Evolutionary conservation across 2,329 filamentous ascomycete species (phyloP).

Genomic region (Cladobotryum mycophilum): DNA sequence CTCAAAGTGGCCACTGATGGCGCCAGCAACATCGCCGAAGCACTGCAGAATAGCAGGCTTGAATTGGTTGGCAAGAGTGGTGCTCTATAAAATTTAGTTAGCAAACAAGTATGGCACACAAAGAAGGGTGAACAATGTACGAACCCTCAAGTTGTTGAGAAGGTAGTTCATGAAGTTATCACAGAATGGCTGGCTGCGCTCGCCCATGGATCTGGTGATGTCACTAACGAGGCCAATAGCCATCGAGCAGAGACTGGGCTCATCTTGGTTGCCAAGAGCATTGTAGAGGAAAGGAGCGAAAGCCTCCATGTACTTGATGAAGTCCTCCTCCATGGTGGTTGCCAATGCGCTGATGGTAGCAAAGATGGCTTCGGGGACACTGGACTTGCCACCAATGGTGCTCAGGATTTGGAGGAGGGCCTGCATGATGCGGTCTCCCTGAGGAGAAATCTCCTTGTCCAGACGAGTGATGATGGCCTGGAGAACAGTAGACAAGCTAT

Average conservation of each 20-base stretch:
- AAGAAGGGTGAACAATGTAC: conserved; percentile 23
- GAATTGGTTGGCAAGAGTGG: conserved; percentile 86
- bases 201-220: conserved; percentile 84
- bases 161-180: conserved; percentile 98
- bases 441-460: conserved; percentile 83
- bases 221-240: conserved; percentile 96
- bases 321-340: conserved; percentile 85
- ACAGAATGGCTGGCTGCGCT: conserved; percentile 89
- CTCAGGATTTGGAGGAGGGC: conserved; percentile 74
- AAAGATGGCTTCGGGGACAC: conserved; percentile 89
- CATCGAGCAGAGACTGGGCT: conserved; percentile 89
- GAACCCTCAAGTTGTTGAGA: conserved; percentile 78
- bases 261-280: conserved; percentile 90
- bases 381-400: conserved; percentile 76
- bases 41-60: conserved; percentile 97
- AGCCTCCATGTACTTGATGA: conserved; percentile 94
- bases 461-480: conserved; percentile 87
- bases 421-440: conserved; percentile 92
- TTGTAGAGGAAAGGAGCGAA: conserved; percentile 92
- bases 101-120: not conserved
- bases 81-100: conserved; percentile 48
- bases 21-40: conserved; percentile 94
- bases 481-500: conserved; percentile 84
- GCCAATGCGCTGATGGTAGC: conserved; percentile 87
- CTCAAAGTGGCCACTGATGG: conserved; percentile 87